These are phyloP conservation scores for Cordyceps farinosa DNA, from an alignment of 2,329 filamentous ascomycete species.

Conservation along the genomic window DNA sequence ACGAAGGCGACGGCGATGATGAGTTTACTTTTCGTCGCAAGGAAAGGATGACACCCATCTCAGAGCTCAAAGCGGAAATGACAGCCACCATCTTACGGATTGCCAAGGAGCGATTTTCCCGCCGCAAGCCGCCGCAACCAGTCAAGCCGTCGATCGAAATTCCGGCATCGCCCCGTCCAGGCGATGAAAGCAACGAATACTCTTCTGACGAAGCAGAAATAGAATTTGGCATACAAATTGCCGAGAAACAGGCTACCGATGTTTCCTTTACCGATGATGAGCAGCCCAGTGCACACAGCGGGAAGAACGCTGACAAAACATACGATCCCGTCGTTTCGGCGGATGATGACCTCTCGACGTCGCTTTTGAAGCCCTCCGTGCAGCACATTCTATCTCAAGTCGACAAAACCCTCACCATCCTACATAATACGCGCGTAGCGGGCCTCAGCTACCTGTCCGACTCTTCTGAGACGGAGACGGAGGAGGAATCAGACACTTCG, in stretches of 20 bases:
- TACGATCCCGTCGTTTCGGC: conserved; percentile 56
- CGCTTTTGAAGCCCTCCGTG: conserved; percentile 63
- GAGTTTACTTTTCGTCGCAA: conserved; percentile 47
- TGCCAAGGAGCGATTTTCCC: conserved; percentile 62
- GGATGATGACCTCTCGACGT: conserved; percentile 66
- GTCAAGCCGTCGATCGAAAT: conserved; percentile 24
- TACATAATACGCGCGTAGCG: conserved; percentile 65
- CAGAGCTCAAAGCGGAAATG: conserved; percentile 66
- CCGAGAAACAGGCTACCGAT: background rate
- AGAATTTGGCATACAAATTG: background rate
- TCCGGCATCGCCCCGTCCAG: background rate
- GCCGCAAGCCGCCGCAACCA: conserved; percentile 21
- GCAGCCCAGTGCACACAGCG: background rate
- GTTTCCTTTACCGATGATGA: background rate
- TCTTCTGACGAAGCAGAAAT: background rate
- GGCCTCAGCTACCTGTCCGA: conserved; percentile 37
- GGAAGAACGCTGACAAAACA: conserved; percentile 20
- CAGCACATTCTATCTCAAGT: conserved; percentile 67
- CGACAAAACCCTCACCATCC: conserved; percentile 63
- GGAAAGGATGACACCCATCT: conserved; percentile 48
- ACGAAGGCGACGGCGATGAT: conserved; percentile 45
- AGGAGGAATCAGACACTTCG: conserved; percentile 32
- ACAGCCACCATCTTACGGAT: conserved; percentile 61
- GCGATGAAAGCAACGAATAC: conserved; percentile 6
- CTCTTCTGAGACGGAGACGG: conserved; percentile 32